These are phyloP conservation scores for Leptographium flavum DNA, from an alignment of 2,329 filamentous ascomycete genomes.

Conservation along the genomic window DNA sequence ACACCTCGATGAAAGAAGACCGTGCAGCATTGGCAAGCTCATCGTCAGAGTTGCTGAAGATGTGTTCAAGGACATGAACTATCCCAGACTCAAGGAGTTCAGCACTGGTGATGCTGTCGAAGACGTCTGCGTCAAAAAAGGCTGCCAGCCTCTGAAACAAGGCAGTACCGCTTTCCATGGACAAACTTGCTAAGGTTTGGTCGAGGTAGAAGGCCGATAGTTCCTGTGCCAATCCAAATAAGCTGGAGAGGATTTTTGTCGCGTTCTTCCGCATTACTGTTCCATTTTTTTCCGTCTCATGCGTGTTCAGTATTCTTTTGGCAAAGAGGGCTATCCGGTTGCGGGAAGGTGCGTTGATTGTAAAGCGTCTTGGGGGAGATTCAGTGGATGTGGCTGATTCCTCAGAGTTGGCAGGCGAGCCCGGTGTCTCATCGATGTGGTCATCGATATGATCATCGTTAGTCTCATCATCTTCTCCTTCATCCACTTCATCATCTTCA, in stretches of 20 bases:
- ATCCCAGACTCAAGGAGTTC: conserved; percentile 85
- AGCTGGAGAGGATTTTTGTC: conserved; percentile 53
- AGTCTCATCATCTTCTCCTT: conserved; percentile 23
- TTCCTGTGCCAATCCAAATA: conserved; percentile 57
- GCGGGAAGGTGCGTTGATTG: conserved; percentile 42
- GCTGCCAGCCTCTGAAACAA: conserved; percentile 65
- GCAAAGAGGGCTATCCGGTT: conserved; percentile 64
- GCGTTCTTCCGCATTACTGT: conserved; percentile 69
- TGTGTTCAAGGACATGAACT: conserved; percentile 66
- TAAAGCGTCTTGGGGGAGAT: conserved; percentile 32
- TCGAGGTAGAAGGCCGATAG: conserved; percentile 58
- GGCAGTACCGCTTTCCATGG: conserved; percentile 37
- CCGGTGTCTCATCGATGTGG: conserved; percentile 44
- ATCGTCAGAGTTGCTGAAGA: conserved; percentile 62
- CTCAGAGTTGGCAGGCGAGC: conserved; percentile 52
- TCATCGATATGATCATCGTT: conserved; percentile 38
- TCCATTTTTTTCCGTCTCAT: conserved; percentile 62
- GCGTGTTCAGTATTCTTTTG: conserved; percentile 67
- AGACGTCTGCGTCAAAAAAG: conserved; percentile 77
- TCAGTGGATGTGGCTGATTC: conserved; percentile 52
- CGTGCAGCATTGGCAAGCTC: conserved; percentile 51
- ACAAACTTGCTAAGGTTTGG: conserved; percentile 29
- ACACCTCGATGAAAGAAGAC: conserved; percentile 76
- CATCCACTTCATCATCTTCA: conserved; percentile 30
- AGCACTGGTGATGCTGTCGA: conserved; percentile 90